Percentiles rank a stretch among this genome's conserved stretches.
phyloP scores from a whole-genome alignment of 2,329 filamentous ascomycete genomes.

The Nothophaeocryptopus gaeumannii region DNA sequence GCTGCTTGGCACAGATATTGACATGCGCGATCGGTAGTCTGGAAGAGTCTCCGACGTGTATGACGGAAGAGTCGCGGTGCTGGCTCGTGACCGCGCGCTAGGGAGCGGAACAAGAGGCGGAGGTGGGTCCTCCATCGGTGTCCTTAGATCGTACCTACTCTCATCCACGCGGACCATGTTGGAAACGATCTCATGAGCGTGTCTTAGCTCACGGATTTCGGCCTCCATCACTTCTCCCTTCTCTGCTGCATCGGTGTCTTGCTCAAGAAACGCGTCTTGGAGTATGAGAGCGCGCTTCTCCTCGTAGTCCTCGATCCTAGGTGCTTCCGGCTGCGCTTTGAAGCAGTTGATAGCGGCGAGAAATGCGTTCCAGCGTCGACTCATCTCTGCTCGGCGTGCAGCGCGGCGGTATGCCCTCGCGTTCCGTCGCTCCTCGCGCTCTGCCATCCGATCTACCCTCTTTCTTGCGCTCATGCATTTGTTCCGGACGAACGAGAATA shows the following conservation, averaged over 20 bases:
- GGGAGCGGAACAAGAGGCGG: conserved; percentile 27
- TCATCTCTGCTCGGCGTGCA: conserved; percentile 51
- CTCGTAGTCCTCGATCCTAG: conserved; percentile 44
- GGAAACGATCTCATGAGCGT: conserved; percentile 52
- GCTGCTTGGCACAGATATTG: conserved; percentile 27
- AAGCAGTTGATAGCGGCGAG: conserved; percentile 31
- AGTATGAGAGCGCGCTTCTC: conserved; percentile 52
- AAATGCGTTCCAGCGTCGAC: conserved; percentile 48
- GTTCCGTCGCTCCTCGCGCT: conserved; percentile 54
- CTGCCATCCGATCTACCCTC: conserved; percentile 52
- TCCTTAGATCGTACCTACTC: conserved; percentile 32
- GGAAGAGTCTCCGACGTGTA: conserved; percentile 42
- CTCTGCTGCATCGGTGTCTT: conserved; percentile 47
- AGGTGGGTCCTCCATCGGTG: conserved; percentile 23
- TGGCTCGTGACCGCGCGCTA: conserved; percentile 33
- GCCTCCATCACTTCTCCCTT: conserved; percentile 42
- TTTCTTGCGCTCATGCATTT: conserved; percentile 51
- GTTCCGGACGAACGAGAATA: conserved; percentile 45
- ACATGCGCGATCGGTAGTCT: conserved; percentile 43
- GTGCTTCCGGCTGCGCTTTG: conserved; percentile 34
- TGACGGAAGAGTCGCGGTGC: conserved; percentile 34
- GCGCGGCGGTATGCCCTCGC: conserved; percentile 53
- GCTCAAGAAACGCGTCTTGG: conserved; percentile 36
- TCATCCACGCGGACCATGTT: conserved; percentile 29
- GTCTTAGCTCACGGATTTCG: conserved; percentile 52